Evolutionary conservation across 208 protist genomes (phyloP).

Genomic region (Entamoeba dispar): DNA sequence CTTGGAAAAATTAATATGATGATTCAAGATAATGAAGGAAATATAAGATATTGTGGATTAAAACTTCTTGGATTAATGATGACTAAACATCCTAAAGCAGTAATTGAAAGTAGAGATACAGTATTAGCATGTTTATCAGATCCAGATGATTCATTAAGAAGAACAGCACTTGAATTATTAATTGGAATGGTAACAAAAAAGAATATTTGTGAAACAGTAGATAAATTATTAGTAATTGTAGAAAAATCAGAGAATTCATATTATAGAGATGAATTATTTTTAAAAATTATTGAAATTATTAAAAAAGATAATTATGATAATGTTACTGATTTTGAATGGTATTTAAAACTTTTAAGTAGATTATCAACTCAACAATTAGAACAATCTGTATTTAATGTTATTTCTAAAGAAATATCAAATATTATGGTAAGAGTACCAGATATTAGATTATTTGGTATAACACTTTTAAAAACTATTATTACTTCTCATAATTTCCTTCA

Average conservation of each 20-base stretch:
- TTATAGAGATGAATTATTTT: slow-evolving; percentile 68
- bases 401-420: slow-evolving; percentile 63
- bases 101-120: slow-evolving; percentile 59
- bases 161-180: slow-evolving; percentile 66
- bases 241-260: slow-evolving; percentile 31
- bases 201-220: slow-evolving; percentile 54
- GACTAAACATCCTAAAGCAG: slow-evolving; percentile 58
- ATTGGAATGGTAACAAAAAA: slow-evolving; percentile 61
- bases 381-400: slow-evolving; percentile 20
- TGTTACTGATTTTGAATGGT: slow-evolving; percentile 87
- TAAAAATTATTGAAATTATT: slow-evolving; percentile 50
- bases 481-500: background rate
- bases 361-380: background rate
- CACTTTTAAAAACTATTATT: background rate
- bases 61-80: slow-evolving; percentile 66
- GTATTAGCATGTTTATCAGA: slow-evolving; percentile 72
- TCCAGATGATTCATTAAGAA: slow-evolving; percentile 72
- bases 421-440: slow-evolving; percentile 68
- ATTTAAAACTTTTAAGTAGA: slow-evolving; percentile 41
- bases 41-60: slow-evolving; percentile 89
- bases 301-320: slow-evolving; percentile 52
- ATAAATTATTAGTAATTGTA: slow-evolving; percentile 34
- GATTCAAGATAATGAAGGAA: slow-evolving; percentile 80
- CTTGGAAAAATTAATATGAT: slow-evolving; percentile 69
- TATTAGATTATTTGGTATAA: slow-evolving; percentile 37